phyloP scores from a whole-genome alignment of 306 rosid genomes.

The Canavalia gladiata region DNA sequence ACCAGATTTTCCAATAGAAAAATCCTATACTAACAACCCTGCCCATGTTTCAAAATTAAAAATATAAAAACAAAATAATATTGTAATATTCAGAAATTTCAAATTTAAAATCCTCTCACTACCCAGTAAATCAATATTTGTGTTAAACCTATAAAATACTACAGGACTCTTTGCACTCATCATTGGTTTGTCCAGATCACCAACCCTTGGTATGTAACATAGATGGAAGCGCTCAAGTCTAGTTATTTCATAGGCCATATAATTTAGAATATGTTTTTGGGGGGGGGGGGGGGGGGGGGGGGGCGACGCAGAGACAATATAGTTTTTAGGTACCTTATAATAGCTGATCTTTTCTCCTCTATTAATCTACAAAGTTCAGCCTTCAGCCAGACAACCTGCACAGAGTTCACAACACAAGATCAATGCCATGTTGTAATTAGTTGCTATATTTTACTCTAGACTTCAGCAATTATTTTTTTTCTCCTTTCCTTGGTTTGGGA shows the following conservation, averaged over 20 bases:
- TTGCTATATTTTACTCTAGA: constrained; percentile 13
- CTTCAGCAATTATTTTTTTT: not conserved
- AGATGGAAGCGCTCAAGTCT: constrained; percentile 5
- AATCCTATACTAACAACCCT: constrained; percentile 2
- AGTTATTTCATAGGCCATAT: not conserved
- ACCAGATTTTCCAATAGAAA: constrained; percentile 18
- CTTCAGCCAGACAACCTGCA: constrained; percentile 94
- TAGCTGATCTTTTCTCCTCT: constrained; percentile 92
- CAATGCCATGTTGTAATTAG: constrained; percentile 35
- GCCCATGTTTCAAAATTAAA: constrained; percentile 9
- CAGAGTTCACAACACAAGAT: constrained; percentile 43
- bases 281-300: too few relatives aligned
- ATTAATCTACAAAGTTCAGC: constrained; percentile 85
- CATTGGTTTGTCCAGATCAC: constrained; percentile 19
- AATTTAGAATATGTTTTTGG: not conserved
- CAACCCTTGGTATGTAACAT: constrained; percentile 15
- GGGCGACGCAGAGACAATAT: not conserved
- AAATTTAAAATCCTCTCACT: constrained; percentile 22
- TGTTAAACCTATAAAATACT: constrained; percentile 12
- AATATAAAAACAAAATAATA: not conserved
- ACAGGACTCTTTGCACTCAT: constrained; percentile 13
- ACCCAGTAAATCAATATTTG: constrained; percentile 20
- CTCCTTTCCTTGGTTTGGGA: not conserved
- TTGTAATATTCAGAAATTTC: not conserved
- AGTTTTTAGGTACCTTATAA: constrained; percentile 72